Percentiles rank a stretch among this genome's conserved stretches.
Evolutionary conservation across 306 rosid species (phyloP).

Genomic region (cucumber (Cucumis sativus)): DNA sequence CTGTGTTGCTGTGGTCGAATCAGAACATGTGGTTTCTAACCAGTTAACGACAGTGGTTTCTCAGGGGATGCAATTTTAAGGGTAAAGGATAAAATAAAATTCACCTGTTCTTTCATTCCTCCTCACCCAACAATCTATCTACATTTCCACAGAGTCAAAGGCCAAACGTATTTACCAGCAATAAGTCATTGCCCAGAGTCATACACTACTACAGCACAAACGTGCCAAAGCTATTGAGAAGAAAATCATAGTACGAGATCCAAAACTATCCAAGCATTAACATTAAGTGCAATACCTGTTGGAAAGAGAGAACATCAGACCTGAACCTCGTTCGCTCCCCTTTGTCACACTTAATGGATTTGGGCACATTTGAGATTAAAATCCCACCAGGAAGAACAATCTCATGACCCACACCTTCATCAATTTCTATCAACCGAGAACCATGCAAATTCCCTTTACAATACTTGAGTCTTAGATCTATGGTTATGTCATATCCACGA

Average conservation of each 20-base stretch:
- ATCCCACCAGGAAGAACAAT: conserved; percentile 73
- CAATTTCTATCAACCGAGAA: conserved; percentile 66
- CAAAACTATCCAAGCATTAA: neutral
- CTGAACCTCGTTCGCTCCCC: conserved; percentile 92
- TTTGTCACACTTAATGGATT: conserved; percentile 83
- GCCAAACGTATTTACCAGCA: neutral
- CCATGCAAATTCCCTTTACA: conserved; percentile 48
- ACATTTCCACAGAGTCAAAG: neutral
- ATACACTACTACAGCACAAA: neutral
- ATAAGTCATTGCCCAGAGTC: neutral
- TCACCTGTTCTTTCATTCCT: neutral
- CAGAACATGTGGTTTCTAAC: neutral
- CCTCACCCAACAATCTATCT: neutral
- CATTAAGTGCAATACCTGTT: conserved; percentile 46
- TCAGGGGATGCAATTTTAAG: neutral
- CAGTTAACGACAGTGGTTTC: neutral
- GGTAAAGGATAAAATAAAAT: neutral
- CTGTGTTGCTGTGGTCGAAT: neutral
- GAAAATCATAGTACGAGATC: neutral
- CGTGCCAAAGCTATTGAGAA: neutral
- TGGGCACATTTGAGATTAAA: conserved; percentile 59
- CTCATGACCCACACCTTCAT: conserved; percentile 49
- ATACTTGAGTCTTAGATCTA: conserved; percentile 76
- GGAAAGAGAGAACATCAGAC: conserved; percentile 93
- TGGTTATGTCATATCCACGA: conserved; percentile 69